Conservation (phyloP, 768 basidiomycete species). For the Mycena leptocephala region DNA sequence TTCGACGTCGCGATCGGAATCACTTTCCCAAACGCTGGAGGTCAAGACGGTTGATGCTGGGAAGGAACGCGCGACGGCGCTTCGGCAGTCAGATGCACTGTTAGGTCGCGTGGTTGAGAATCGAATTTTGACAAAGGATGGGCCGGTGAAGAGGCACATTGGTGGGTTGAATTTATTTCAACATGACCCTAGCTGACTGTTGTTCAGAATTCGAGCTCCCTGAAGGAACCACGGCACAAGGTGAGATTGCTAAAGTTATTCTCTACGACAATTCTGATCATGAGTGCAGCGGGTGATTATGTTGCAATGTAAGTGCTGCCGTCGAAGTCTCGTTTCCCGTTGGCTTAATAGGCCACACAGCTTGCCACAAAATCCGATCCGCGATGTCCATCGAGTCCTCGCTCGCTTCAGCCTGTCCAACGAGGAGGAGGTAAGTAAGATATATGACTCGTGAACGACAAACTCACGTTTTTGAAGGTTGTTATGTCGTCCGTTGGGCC, state of each 20-base stretch:
- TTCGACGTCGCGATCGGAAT: slow-evolving; percentile 39
- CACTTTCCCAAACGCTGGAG: slow-evolving; percentile 39
- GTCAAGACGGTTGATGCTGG: slow-evolving; percentile 51
- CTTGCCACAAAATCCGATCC: slow-evolving; percentile 58
- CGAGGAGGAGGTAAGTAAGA: slow-evolving; percentile 53
- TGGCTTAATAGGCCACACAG: slow-evolving; percentile 35
- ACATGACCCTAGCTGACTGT: neutral
- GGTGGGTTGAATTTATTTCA: slow-evolving; percentile 42
- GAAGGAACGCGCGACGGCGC: slow-evolving; percentile 49
- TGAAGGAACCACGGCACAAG: slow-evolving; percentile 52
- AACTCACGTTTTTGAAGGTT: slow-evolving; percentile 42
- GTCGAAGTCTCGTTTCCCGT: neutral
- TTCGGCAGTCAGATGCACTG: slow-evolving; percentile 56
- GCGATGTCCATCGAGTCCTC: slow-evolving; percentile 56
- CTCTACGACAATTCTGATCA: neutral
- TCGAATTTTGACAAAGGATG: slow-evolving; percentile 55
- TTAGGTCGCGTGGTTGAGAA: slow-evolving; percentile 59
- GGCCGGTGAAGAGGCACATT: slow-evolving; percentile 59
- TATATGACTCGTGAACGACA: neutral
- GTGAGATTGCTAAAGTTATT: neutral
- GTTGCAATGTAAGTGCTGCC: slow-evolving; percentile 55
- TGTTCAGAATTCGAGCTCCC: slow-evolving; percentile 58
- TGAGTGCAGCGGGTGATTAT: slow-evolving; percentile 59
- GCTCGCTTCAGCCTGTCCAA: slow-evolving; percentile 54
- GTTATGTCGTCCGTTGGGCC: slow-evolving; percentile 54